Evolutionary conservation across 768 basidiomycete genomes (phyloP), one percentile per base, ranked within the genome.

Genomic region (Suillus spraguei): DNA sequence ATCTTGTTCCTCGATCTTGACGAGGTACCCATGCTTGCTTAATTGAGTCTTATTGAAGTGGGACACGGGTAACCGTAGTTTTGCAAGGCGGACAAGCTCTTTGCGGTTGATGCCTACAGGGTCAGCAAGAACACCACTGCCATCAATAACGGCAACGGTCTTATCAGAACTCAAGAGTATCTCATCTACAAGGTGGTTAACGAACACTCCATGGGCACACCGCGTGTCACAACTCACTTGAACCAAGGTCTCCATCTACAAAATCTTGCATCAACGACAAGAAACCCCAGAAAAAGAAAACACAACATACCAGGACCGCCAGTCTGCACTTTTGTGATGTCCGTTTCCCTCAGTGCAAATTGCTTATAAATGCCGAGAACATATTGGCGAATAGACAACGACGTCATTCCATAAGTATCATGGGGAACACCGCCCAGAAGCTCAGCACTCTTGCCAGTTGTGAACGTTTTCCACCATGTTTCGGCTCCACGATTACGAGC

Each of bases 381-480:
- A 72, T 96, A 99, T 74, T 98, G 95, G 59, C 97, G 85, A 66
- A 99, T 94, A 11, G 94, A 96, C 65, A 97, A 74, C 58, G 92
- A 94, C 10, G 96, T 98, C 95, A 97, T 97, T 65, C 94, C 92
- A 70, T 93, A 94, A 16, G 87, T 85, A 68, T 92, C 92, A 68
- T 94, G 95, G n/a, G 90, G 92, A 44, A 97, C 89, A 70, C 96
- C 97, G 65, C 97, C 97, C 32, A 99, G 87, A 14, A 81, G 86
- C 68, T 89, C 84, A 0, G 97, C 97, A 65, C 88, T 94, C 86
- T 98, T 98, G 61, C 94, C 94, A 7, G 94, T 97, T 44, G 94
- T 95, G 77, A 98, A 98, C 3, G 94, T 97, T 85, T 98, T 99
- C 97, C 97, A 99, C 95, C 95, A 99, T 1, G 85, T 85, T 67